phyloP scores from a whole-genome alignment of 2,329 filamentous ascomycete genomes.

The Cercospora citrullina region DNA sequence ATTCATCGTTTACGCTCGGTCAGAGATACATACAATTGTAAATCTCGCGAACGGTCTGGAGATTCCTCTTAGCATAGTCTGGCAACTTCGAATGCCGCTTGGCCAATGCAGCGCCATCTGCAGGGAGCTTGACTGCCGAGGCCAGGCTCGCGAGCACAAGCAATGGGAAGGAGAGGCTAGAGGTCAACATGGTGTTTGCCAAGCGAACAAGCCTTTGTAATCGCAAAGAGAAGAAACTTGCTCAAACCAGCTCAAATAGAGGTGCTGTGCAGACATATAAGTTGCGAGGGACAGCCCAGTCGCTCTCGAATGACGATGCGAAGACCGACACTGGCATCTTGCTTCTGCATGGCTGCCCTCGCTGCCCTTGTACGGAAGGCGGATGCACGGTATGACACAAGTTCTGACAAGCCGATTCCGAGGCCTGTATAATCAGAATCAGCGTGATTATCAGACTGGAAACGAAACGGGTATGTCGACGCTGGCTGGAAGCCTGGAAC shows the following conservation, averaged over 20 bases:
- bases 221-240: not conserved
- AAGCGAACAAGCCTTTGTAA: not conserved
- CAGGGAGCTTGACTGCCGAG: conserved; percentile 1
- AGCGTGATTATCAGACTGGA: not conserved
- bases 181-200: conserved; percentile 5
- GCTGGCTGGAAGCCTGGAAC: not conserved
- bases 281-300: not conserved
- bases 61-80: conserved; percentile 36
- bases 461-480: not conserved
- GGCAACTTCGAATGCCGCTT: conserved; percentile 9
- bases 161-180: conserved; percentile 1
- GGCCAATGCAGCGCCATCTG: not conserved
- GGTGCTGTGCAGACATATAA: not conserved
- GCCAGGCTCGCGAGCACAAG: not conserved
- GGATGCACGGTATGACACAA: not conserved
- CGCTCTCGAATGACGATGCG: not conserved
- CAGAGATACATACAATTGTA: conserved; percentile 7
- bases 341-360: not conserved
- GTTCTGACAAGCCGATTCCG: not conserved
- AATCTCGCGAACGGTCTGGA: conserved; percentile 39
- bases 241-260: not conserved
- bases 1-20: not conserved
- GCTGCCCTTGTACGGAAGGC: not conserved
- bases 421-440: not conserved
- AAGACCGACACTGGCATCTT: not conserved